These are phyloP conservation scores for Aspergillus felis DNA, from an alignment of 2,329 filamentous ascomycete species.

Conservation along the genomic window DNA sequence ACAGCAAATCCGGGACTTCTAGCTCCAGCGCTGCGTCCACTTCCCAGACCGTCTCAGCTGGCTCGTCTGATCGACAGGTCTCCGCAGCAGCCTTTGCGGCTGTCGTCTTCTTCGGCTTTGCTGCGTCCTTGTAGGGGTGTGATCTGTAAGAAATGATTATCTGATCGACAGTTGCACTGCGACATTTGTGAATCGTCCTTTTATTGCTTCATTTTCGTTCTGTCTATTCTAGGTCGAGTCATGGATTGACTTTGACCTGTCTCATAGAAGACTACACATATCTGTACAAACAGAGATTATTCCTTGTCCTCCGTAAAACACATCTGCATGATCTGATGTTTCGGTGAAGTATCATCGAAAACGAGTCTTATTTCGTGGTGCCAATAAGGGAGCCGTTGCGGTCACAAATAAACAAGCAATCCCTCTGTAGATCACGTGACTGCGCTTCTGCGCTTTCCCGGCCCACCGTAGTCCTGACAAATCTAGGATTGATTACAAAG, in stretches of 20 bases:
- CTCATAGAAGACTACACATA: neutral
- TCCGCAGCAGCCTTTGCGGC: slow-evolving; percentile 36
- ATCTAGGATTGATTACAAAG: neutral
- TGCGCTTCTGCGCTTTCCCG: slow-evolving; percentile 13
- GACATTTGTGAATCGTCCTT: neutral
- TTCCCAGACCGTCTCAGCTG: slow-evolving; percentile 19
- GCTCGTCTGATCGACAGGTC: slow-evolving; percentile 30
- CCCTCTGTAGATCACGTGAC: neutral
- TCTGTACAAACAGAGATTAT: neutral
- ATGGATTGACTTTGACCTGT: neutral
- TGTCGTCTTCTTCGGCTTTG: slow-evolving; percentile 40
- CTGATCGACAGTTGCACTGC: neutral
- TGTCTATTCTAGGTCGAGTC: neutral
- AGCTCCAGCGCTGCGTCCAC: slow-evolving; percentile 18
- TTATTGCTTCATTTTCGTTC: neutral
- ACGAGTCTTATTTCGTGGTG: neutral
- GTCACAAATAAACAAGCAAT: neutral
- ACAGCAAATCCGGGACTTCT: slow-evolving; percentile 14
- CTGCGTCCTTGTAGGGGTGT: slow-evolving; percentile 32
- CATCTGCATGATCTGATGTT: neutral
- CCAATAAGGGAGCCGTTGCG: neutral
- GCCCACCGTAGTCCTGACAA: slow-evolving; percentile 4
- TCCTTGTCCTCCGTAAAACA: neutral
- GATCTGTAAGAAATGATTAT: neutral
- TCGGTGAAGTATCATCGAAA: neutral